These are phyloP conservation scores for Psilocybe tampanensis DNA, from an alignment of 768 basidiomycete genomes.

Conservation along the genomic window DNA sequence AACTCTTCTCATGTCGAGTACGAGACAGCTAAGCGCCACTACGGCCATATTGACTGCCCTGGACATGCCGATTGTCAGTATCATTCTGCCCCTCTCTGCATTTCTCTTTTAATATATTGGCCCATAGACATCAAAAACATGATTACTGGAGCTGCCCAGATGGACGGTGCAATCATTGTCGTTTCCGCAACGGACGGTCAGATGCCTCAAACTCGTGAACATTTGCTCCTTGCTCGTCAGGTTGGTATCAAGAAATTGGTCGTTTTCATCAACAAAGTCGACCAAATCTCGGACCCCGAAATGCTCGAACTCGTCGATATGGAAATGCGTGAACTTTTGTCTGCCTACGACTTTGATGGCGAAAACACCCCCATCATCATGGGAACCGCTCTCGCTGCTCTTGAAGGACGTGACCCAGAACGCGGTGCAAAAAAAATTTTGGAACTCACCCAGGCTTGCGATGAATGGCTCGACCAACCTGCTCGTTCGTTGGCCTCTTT, in stretches of 20 bases:
- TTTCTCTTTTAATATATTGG: neutral
- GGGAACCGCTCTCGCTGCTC: constrained; percentile 95
- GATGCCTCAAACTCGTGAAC: constrained; percentile 99
- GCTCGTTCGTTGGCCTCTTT: constrained; percentile 54
- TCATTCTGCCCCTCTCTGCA: constrained; percentile 8
- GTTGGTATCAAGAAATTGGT: constrained; percentile 97
- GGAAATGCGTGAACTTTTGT: constrained; percentile 98
- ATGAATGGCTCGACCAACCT: constrained; percentile 94
- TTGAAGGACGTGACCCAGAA: constrained; percentile 82
- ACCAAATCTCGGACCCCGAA: constrained; percentile 94
- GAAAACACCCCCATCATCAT: constrained; percentile 98
- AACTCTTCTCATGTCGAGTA: constrained; percentile 99
- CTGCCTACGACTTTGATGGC: constrained; percentile 93
- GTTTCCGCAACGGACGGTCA: constrained; percentile 99
- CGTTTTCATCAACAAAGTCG: constrained; percentile 99
- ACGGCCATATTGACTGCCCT: constrained; percentile 98
- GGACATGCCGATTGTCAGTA: constrained; percentile 91
- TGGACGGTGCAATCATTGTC: constrained; percentile 95
- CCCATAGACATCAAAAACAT: constrained; percentile 90
- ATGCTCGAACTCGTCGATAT: constrained; percentile 99
- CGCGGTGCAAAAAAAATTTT: constrained; percentile 81
- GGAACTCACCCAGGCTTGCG: constrained; percentile 85
- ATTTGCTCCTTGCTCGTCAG: constrained; percentile 95
- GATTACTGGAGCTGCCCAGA: constrained; percentile 98
- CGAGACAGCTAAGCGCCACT: constrained; percentile 87